Evolutionary conservation across 2,329 filamentous ascomycete species (phyloP), one percentile per base, ranked within the genome.

Genomic region (Elsinoe perseae): DNA sequence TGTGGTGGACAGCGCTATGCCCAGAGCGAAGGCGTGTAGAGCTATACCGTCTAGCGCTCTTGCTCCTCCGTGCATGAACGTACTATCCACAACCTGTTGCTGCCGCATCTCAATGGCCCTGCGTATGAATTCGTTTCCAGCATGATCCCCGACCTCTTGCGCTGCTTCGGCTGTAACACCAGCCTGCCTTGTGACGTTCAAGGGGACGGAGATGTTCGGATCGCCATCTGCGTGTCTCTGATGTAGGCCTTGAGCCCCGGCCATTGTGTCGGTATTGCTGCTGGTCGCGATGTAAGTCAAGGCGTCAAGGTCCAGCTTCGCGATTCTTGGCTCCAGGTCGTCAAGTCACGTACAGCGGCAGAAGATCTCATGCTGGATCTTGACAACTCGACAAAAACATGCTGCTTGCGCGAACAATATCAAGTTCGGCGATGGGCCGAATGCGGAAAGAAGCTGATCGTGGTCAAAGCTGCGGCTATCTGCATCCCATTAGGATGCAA

Each of bases 11-110:
- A 73, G 63, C n/a, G 64, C 61, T 28, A 67, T 61, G 18, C 76
- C 76, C 1, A 77, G 63, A 44, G 66, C 61, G 61, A 77, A 77
- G 53, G 74, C 70, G 27, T 75, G 75, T 8, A 73, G 56, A 23
- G 71, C 70, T 60, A 79, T 77, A 62, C 70, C 71, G 20, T 73
- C 72, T 18, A 77, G 71, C 23, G 75, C 74, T 55, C 74, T 73
- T 44, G 68, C 66, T 54, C 73, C 72, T 50, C 66, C 65, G 1
- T 73, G 74, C 20, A 69, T 70, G 58, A 76, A 70, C 12, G 64
- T 62, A 9, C 61, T 58, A 56, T 70, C 68, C 50, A 61, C 61
- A 14, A 61, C 38, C 32, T 21, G 54, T 21, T 55, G 32, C 14
- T 40, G 56, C 10, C 44, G 56, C 23, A 50, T 53, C n/a, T 30